These are phyloP conservation scores for Sarcocystis neurona DNA, from an alignment of 169 alveolate species.

Conservation along the genomic window DNA sequence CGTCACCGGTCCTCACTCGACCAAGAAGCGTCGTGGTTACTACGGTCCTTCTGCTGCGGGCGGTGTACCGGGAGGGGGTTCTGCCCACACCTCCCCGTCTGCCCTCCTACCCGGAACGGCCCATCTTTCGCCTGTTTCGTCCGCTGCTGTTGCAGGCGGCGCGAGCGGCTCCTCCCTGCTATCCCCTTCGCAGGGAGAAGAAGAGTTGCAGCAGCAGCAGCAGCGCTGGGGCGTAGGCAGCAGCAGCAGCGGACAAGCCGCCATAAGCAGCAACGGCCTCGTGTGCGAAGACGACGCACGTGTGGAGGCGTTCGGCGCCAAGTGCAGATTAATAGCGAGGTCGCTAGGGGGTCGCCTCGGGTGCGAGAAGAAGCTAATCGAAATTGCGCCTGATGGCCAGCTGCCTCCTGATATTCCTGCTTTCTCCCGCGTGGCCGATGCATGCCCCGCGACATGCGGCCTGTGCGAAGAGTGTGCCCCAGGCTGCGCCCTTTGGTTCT, in stretches of 20 bases:
- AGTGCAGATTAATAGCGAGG: conserved; percentile 71
- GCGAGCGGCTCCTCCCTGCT: too few species aligned
- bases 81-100: too few species aligned
- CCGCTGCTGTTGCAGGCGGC: too few species aligned
- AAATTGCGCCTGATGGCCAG: conserved; percentile 67
- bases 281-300: conserved; percentile 72
- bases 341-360: conserved; percentile 72
- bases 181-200: too few species aligned
- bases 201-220: not conserved
- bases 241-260: not conserved
- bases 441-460: conserved; percentile 73
- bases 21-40: too few species aligned
- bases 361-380: conserved; percentile 68
- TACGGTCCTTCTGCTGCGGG: too few species aligned
- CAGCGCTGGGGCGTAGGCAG: not conserved
- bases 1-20: not conserved
- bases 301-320: conserved; percentile 72
- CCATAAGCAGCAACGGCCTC: conserved; percentile 62
- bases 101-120: too few species aligned
- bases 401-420: conserved; percentile 63
- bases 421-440: conserved; percentile 75
- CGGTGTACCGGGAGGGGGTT: too few species aligned
- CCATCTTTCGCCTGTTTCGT: too few species aligned
- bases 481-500: conserved; percentile 76
- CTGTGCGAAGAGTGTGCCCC: conserved; percentile 75